A percentile compares a stretch with the other conserved stretches of the same genome.
phyloP scores from a whole-genome alignment of 768 basidiomycete genomes.

The Podaxis sp. region DNA sequence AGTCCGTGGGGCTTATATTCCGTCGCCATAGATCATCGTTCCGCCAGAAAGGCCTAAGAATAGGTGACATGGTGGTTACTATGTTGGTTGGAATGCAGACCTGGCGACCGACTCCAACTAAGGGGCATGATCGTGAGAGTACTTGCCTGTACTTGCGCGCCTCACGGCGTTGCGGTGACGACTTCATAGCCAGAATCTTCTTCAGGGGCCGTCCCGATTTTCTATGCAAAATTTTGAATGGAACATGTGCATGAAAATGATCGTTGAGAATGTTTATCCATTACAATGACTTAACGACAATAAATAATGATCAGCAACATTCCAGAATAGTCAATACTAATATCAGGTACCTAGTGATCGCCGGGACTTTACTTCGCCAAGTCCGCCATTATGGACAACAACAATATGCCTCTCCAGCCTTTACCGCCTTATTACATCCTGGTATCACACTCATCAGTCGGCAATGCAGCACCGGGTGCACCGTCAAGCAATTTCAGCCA shows the following conservation, averaged over 20 bases:
- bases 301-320: slow-evolving; percentile 8
- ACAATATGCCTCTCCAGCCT: background rate
- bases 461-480: slow-evolving; percentile 32
- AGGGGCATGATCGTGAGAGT: background rate
- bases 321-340: background rate
- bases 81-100: background rate
- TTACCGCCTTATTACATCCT: slow-evolving; percentile 69
- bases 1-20: background rate
- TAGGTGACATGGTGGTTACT: slow-evolving; percentile 2
- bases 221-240: background rate
- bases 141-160: background rate
- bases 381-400: slow-evolving; percentile 7
- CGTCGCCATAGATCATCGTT: background rate
- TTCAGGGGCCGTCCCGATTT: background rate
- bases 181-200: background rate
- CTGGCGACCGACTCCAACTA: background rate
- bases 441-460: slow-evolving; percentile 54
- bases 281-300: background rate
- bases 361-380: background rate
- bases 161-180: background rate
- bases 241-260: background rate
- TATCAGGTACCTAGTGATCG: background rate
- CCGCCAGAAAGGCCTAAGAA: background rate
- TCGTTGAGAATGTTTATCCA: background rate
- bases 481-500: slow-evolving; percentile 56